Conservation (phyloP, 352 stramenopile species). For the Blastocystis sp. region DNA sequence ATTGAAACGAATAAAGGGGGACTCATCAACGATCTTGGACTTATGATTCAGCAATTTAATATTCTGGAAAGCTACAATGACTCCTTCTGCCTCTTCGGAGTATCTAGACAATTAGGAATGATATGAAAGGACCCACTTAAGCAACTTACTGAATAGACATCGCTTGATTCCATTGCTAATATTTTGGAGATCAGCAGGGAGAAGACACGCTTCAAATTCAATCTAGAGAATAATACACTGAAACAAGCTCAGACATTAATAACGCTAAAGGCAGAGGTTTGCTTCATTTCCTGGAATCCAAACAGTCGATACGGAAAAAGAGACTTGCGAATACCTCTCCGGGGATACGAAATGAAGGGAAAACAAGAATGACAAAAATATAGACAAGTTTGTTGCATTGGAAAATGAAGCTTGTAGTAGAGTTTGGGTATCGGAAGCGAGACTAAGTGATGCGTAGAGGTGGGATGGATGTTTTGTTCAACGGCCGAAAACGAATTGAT, state of each 20-base stretch:
- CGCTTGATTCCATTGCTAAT: slow-evolving; percentile 60
- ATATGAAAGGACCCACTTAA: not conserved
- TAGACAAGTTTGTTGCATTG: not conserved
- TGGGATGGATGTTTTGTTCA: slow-evolving; percentile 55
- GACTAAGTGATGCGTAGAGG: not conserved
- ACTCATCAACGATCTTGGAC: slow-evolving; percentile 59
- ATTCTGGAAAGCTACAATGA: slow-evolving; percentile 49
- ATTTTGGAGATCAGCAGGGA: slow-evolving; percentile 55
- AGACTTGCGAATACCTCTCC: not conserved
- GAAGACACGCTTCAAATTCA: slow-evolving; percentile 58
- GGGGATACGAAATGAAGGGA: no score
- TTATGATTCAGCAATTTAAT: slow-evolving; percentile 57
- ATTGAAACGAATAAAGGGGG: slow-evolving; percentile 59
- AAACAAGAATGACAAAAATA: no score
- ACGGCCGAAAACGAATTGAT: not conserved
- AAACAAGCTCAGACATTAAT: not conserved
- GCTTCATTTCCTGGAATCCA: not conserved
- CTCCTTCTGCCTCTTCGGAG: slow-evolving; percentile 46
- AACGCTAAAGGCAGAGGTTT: slow-evolving; percentile 17
- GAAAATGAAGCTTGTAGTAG: slow-evolving; percentile 36
- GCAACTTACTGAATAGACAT: slow-evolving; percentile 44
- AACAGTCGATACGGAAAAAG: not conserved
- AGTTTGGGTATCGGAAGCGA: not conserved
- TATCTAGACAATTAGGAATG: not conserved
- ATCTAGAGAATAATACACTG: not conserved